These are phyloP conservation scores for Zangia roseola DNA, from an alignment of 768 basidiomycete genomes.

Conservation along the genomic window DNA sequence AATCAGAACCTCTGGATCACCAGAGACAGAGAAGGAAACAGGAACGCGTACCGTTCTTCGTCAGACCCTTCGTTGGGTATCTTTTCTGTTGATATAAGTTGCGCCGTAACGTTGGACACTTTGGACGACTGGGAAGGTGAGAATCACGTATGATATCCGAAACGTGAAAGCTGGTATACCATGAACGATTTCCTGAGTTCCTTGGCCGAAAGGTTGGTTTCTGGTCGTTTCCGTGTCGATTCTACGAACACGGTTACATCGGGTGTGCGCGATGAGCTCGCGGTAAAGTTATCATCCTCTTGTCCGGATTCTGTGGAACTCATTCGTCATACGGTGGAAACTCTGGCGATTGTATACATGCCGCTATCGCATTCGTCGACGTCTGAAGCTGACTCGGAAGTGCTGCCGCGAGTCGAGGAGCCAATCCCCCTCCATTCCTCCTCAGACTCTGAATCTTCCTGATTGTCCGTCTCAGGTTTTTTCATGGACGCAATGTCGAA, in stretches of 20 bases:
- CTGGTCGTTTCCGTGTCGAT: conserved; percentile 20
- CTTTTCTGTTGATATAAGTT: conserved; percentile 12
- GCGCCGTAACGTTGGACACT: conserved; percentile 54
- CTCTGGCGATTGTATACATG: conserved; percentile 2
- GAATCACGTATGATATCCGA: neutral
- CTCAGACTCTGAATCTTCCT: conserved; percentile 20
- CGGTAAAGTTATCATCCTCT: conserved; percentile 46
- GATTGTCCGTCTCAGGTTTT: conserved; percentile 16
- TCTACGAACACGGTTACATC: conserved; percentile 62
- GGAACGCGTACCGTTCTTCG: conserved; percentile 49
- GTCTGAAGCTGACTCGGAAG: conserved; percentile 11
- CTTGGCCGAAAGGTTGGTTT: conserved; percentile 29
- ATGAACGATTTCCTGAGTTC: conserved; percentile 68
- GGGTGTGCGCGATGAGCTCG: conserved; percentile 33
- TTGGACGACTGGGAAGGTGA: conserved; percentile 65
- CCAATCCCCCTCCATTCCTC: conserved; percentile 46
- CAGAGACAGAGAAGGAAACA: neutral
- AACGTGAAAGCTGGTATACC: conserved; percentile 41
- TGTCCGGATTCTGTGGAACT: conserved; percentile 37
- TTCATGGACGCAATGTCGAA: conserved; percentile 33
- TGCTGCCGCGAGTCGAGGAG: neutral
- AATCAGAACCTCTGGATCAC: neutral
- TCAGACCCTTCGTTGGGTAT: conserved; percentile 43
- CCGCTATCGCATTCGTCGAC: conserved; percentile 20
- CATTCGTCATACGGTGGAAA: neutral